Base-by-base conservation (phyloP, 2,329 filamentous ascomycete species). In the Pestalotiopsis fici region DNA sequence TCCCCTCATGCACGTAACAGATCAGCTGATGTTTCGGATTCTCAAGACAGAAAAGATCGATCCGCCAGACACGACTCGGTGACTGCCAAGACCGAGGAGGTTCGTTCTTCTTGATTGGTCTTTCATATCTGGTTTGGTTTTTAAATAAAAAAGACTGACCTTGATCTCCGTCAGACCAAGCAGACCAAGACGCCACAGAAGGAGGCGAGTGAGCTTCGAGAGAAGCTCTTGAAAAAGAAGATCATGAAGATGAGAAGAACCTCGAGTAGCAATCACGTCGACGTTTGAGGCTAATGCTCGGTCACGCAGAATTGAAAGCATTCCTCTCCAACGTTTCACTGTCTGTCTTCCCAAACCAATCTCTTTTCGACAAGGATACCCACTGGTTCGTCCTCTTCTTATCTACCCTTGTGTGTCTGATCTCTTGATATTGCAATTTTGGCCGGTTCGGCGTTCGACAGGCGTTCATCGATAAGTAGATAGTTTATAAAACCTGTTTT, bases 11-110 rank as follows among this genome's bases (percentile, higher is more conserved):
- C 77, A 75, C 83, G 80, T 81, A 78, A 83, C 78, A 86, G 81
- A 79, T 83, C 83, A 77, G 86, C 84, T 89, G 87, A 90, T 88
- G 79, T 78, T 85, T 83, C 79, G 75, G 80, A 82, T 78, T 78
- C 81, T 80, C 77, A 83, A 79, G 78, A 80, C 75, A 83, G 79
- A 79, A 82, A 79, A 79, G 74, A 74, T 69, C 75, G 71, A 76
- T 73, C 79, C 71, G 71, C 76, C 68, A 77, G 72, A 74, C 71
- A 75, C 71, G 74, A 74, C 57, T 70, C 74, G 69, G 74, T 72
- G 69, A 73, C 73, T 70, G 73, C 76, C 68, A 70, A 72, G 73
- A 76, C 77, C 71, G 76, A 81, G 78, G 81, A 83, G 80, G 81
- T 82, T 83, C 77, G 78, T 78, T 73, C 72, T 74, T 73, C 75